phyloP scores from a whole-genome alignment of 2,329 filamentous ascomycete genomes.

The Thermothelomyces thermophilus region DNA sequence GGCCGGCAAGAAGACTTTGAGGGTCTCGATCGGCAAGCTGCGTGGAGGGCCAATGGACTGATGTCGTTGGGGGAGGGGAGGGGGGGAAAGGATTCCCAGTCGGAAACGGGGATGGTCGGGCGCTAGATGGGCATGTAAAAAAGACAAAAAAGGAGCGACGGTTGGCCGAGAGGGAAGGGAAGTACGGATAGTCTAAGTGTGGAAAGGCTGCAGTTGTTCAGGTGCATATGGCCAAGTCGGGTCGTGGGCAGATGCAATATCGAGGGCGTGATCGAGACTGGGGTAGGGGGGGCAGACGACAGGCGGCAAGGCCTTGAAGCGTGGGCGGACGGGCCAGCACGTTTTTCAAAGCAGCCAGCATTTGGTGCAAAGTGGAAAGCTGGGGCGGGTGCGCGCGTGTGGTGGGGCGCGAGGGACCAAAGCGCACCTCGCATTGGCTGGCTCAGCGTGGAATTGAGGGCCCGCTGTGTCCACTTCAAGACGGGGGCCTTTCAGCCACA shows the following conservation, averaged over 20 bases:
- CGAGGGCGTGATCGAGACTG: slow-evolving; percentile 11
- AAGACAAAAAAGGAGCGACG: background rate
- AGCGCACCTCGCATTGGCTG: background rate
- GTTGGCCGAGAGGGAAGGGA: background rate
- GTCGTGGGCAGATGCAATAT: slow-evolving; percentile 15
- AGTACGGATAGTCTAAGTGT: background rate
- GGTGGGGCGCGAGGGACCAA: slow-evolving; percentile 11
- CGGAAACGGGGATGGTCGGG: background rate
- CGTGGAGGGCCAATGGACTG: background rate
- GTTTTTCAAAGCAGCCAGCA: slow-evolving; percentile 26
- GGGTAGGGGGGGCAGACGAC: slow-evolving; percentile 9
- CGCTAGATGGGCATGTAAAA: background rate
- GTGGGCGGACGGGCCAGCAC: slow-evolving; percentile 24
- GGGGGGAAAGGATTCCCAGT: no score
- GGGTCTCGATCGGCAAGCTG: slow-evolving; percentile 6
- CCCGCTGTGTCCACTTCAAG: slow-evolving; percentile 7
- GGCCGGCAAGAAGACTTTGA: background rate
- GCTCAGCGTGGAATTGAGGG: slow-evolving; percentile 7
- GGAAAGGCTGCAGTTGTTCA: background rate
- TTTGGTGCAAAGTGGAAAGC: slow-evolving; percentile 17
- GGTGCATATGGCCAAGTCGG: background rate
- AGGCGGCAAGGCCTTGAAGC: slow-evolving; percentile 16
- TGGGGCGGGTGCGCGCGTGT: slow-evolving; percentile 10
- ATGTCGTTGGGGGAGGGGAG: no score
- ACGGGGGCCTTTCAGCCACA: slow-evolving; percentile 13